phyloP scores from a whole-genome alignment of 768 basidiomycete genomes.

The Harrya chromipes region DNA sequence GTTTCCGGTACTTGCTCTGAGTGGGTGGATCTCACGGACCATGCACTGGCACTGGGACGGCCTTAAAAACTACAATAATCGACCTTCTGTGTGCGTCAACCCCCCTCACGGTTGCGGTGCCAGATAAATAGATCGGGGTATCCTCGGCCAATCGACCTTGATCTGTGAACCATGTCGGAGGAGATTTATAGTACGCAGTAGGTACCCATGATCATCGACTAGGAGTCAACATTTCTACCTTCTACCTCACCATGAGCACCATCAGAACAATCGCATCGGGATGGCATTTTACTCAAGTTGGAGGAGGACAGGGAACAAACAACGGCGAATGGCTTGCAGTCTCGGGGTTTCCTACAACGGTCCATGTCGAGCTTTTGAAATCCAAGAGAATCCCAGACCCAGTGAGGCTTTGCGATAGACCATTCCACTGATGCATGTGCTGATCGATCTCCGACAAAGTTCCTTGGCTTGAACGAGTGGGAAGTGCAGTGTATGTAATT shows the following conservation, averaged over 20 bases:
- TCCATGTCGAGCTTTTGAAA: conserved; percentile 83
- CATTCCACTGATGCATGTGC: neutral
- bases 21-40: neutral
- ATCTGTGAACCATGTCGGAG: neutral
- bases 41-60: neutral
- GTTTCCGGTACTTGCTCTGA: conserved; percentile 48
- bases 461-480: conserved; percentile 79
- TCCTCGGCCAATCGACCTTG: conserved; percentile 12
- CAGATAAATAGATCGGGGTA: conserved; percentile 5
- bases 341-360: conserved; percentile 74
- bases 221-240: neutral
- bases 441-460: conserved; percentile 39
- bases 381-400: conserved; percentile 78
- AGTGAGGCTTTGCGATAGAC: conserved; percentile 40
- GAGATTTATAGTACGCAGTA: conserved; percentile 1
- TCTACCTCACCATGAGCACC: conserved; percentile 14
- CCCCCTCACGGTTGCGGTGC: neutral
- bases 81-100: neutral
- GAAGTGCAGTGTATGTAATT: conserved; percentile 73
- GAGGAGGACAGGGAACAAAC: conserved; percentile 55
- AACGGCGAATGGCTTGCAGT: conserved; percentile 65
- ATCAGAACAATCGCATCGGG: conserved; percentile 35
- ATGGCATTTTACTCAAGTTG: conserved; percentile 70
- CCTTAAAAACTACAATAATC: neutral
- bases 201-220: neutral